phyloP scores from a whole-genome alignment of 805 yeast genomes.

The Ogataea methylovora region DNA sequence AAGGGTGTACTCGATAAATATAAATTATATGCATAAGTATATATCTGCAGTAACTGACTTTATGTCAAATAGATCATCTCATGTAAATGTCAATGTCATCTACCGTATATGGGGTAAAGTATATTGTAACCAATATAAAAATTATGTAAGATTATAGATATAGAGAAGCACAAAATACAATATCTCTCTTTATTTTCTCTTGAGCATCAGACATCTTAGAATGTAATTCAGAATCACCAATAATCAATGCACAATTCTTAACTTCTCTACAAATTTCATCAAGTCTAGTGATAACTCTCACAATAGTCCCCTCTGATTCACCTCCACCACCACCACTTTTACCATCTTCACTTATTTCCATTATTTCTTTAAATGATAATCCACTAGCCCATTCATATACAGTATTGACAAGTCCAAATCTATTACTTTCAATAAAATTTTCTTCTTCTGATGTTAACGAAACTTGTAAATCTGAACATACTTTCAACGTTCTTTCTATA shows the following conservation, averaged over 20 bases:
- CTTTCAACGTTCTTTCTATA: slow-evolving; percentile 51
- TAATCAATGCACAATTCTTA: slow-evolving; percentile 85
- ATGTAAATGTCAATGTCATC: too few relatives aligned
- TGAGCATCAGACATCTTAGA: slow-evolving; percentile 88
- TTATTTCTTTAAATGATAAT: slow-evolving; percentile 81
- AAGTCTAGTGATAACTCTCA: slow-evolving; percentile 85
- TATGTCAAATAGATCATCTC: too few relatives aligned
- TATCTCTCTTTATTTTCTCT: slow-evolving; percentile 91
- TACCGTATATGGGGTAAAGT: too few relatives aligned
- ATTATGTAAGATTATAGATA: slow-evolving; percentile 46
- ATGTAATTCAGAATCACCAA: slow-evolving; percentile 88
- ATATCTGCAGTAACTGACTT: too few relatives aligned
- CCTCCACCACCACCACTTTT: slow-evolving; percentile 5
- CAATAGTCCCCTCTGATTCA: slow-evolving; percentile 82
- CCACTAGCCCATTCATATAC: slow-evolving; percentile 99
- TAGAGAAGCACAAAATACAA: slow-evolving; percentile 93
- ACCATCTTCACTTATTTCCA: slow-evolving; percentile 80
- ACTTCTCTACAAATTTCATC: slow-evolving; percentile 96
- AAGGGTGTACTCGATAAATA: too few relatives aligned
- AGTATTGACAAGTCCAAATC: slow-evolving; percentile 88
- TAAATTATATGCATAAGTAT: too few relatives aligned
- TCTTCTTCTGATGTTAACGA: slow-evolving; percentile 77
- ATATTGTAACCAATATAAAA: too few relatives aligned
- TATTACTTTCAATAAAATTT: slow-evolving; percentile 70
- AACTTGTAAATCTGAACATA: slow-evolving; percentile 63